A percentile compares a stretch with the other conserved stretches of the same genome.
Conservation (phyloP, 371 early-diverging fungal genomes). For the Rhizopus microsporus region DNA sequence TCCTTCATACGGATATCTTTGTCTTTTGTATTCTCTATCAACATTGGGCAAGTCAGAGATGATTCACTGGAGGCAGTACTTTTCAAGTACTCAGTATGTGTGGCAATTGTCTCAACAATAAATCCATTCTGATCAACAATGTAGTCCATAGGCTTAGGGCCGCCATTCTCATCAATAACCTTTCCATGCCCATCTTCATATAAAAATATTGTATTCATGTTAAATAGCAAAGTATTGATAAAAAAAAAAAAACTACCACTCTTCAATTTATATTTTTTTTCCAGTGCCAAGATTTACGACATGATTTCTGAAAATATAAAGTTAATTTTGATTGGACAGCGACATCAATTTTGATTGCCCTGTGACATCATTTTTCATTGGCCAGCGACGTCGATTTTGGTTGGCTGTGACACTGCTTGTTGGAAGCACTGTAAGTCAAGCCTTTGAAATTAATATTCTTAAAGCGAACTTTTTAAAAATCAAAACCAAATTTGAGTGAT, state of each 20-base stretch:
- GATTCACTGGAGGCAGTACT: too few relatives aligned
- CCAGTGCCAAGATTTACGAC: not conserved
- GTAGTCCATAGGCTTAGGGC: constrained; percentile 20
- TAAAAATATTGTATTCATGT: constrained; percentile 17
- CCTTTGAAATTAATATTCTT: too few relatives aligned
- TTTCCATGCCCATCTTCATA: constrained; percentile 12
- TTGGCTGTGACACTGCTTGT: constrained; percentile 14
- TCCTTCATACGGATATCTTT: too few relatives aligned
- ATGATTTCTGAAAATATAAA: constrained; percentile 6
- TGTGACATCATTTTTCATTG: constrained; percentile 14
- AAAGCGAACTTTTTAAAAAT: too few relatives aligned
- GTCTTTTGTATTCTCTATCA: too few relatives aligned
- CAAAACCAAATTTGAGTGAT: too few relatives aligned
- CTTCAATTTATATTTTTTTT: too few relatives aligned
- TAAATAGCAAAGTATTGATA: constrained; percentile 14
- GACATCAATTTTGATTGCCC: constrained; percentile 22
- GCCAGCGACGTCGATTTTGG: constrained; percentile 11
- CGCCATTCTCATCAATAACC: constrained; percentile 20
- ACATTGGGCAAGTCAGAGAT: too few relatives aligned
- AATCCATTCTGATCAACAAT: too few relatives aligned
- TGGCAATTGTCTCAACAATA: too few relatives aligned
- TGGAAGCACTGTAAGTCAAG: too few relatives aligned
- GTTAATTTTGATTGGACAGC: constrained; percentile 6
- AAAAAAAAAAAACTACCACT: constrained; percentile 9
- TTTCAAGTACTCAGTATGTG: too few relatives aligned